Percentiles rank a stretch among this genome's conserved stretches.
Evolutionary conservation across 352 stramenopile species (phyloP).

Genomic region (Pythium dissimile): DNA sequence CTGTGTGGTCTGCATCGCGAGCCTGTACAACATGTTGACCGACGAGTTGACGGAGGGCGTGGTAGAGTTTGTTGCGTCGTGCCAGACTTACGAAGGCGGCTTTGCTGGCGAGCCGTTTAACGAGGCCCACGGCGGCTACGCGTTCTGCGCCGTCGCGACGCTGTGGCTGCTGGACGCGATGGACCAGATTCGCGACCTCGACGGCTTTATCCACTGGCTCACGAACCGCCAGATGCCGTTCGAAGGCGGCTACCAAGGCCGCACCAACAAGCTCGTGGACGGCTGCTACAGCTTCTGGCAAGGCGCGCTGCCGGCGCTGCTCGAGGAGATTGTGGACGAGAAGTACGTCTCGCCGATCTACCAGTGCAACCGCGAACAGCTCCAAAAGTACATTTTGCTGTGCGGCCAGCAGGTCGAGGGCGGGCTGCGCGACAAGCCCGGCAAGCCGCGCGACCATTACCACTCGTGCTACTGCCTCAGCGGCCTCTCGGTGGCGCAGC

Average conservation of each 20-base stretch:
- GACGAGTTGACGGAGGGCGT: conserved; percentile 79
- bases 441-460: conserved; percentile 97
- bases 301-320: conserved; percentile 85
- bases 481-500: conserved; percentile 93
- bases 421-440: conserved; percentile 93
- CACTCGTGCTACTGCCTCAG: conserved; percentile 99
- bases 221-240: conserved; percentile 92
- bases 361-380: conserved; percentile 64
- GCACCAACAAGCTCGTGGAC: conserved; percentile 99
- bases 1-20: conserved; percentile 93
- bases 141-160: conserved; percentile 95
- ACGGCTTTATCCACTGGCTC: conserved; percentile 86
- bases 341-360: conserved; percentile 39
- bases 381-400: conserved; percentile 93
- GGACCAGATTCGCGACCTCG: conserved; percentile 47
- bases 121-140: conserved; percentile 98
- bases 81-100: conserved; percentile 98
- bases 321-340: conserved; percentile 47
- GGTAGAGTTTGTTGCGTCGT: conserved; percentile 79
- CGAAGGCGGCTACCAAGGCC: conserved; percentile 90
- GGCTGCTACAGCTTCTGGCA: conserved; percentile 99
- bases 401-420: conserved; percentile 94
- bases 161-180: conserved; percentile 89
- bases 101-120: conserved; percentile 90
- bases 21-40: conserved; percentile 91